phyloP scores from a whole-genome alignment of 208 protist species.

The Trichomonas tenax region DNA sequence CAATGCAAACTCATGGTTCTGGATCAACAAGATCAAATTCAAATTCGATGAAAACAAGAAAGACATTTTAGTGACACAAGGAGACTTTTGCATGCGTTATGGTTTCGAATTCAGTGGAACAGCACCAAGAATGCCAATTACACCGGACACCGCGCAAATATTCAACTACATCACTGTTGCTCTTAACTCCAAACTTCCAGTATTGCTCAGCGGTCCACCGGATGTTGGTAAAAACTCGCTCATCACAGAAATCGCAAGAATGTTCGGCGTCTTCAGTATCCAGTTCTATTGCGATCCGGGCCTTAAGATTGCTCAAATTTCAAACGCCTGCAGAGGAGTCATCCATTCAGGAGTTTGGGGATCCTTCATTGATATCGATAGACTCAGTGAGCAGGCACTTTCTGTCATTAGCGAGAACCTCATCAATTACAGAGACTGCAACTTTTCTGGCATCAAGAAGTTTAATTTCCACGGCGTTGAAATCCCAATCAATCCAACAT shows the following conservation, averaged over 20 bases:
- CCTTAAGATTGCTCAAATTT: slow-evolving; percentile 59
- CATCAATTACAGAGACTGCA: slow-evolving; percentile 72
- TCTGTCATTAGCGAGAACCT: slow-evolving; percentile 86
- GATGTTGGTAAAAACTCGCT: slow-evolving; percentile 57
- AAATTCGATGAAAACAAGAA: slow-evolving; percentile 26
- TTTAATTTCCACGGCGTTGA: slow-evolving; percentile 78
- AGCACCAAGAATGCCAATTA: slow-evolving; percentile 32
- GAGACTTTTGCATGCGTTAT: not conserved
- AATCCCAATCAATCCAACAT: slow-evolving; percentile 70
- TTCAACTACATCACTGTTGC: slow-evolving; percentile 57
- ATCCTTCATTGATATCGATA: slow-evolving; percentile 92
- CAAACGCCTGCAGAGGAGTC: slow-evolving; percentile 82
- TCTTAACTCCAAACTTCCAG: slow-evolving; percentile 50
- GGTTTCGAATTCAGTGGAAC: not conserved
- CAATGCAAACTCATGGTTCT: slow-evolving; percentile 68
- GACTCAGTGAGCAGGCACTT: slow-evolving; percentile 89
- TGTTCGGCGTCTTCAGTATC: slow-evolving; percentile 49
- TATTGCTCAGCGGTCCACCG: slow-evolving; percentile 46
- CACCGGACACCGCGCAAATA: slow-evolving; percentile 44
- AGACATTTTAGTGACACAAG: not conserved
- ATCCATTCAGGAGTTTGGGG: slow-evolving; percentile 84
- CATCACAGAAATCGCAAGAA: slow-evolving; percentile 53
- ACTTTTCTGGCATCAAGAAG: slow-evolving; percentile 56
- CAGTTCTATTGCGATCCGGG: slow-evolving; percentile 59
- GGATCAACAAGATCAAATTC: slow-evolving; percentile 47